A percentile compares a stretch with the other conserved stretches of the same genome.
Conservation (phyloP, 768 basidiomycete genomes). For the Harrya chromipes region DNA sequence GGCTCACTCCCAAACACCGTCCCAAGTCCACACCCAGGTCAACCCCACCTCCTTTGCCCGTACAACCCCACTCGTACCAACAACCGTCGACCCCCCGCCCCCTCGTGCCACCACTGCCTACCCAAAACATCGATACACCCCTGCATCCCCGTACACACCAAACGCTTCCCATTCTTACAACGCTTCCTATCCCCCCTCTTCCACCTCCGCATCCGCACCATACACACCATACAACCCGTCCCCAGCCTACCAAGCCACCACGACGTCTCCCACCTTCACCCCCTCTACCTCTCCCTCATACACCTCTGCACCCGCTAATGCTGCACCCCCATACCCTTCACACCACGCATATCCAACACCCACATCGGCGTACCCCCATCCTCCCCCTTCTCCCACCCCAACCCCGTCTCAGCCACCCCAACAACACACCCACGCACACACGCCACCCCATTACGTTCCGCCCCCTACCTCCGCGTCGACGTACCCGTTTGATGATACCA, state of each 20-base stretch:
- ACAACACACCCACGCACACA: slow-evolving; percentile 15
- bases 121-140: slow-evolving; percentile 23
- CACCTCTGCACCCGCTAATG: slow-evolving; percentile 9
- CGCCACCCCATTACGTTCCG: slow-evolving; percentile 21
- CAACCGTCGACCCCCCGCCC: slow-evolving; percentile 22
- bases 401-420: slow-evolving; percentile 28
- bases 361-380: slow-evolving; percentile 28
- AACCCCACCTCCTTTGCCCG: slow-evolving; percentile 24
- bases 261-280: slow-evolving; percentile 25
- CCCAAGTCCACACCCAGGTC: slow-evolving; percentile 18
- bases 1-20: slow-evolving; percentile 16
- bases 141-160: slow-evolving; percentile 22
- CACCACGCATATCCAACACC: slow-evolving; percentile 22
- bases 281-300: slow-evolving; percentile 22
- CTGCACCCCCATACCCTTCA: slow-evolving; percentile 13
- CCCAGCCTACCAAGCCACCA: slow-evolving; percentile 13
- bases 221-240: slow-evolving; percentile 24
- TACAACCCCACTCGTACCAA: slow-evolving; percentile 29
- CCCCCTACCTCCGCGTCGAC: slow-evolving; percentile 18
- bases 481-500: slow-evolving; percentile 22
- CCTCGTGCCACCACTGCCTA: slow-evolving; percentile 12
- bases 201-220: slow-evolving; percentile 13
- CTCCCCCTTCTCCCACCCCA: slow-evolving; percentile 29
- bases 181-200: slow-evolving; percentile 15
- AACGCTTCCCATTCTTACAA: slow-evolving; percentile 14